Conservation (phyloP, 2,329 filamentous ascomycete genomes). For the Fusarium duplospermum region DNA sequence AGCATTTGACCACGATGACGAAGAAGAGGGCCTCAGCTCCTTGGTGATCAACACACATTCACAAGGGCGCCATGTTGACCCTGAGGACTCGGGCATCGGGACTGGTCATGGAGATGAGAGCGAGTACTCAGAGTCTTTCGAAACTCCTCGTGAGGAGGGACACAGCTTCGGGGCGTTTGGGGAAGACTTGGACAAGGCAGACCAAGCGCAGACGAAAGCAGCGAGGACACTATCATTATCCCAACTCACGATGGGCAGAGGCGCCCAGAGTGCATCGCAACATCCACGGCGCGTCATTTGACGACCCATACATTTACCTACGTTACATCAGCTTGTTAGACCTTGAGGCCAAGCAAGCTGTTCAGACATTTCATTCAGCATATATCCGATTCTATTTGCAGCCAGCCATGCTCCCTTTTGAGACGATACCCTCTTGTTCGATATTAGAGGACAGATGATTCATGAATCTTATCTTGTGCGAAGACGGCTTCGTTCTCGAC, state of each 20-base stretch:
- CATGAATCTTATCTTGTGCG: conserved; percentile 29
- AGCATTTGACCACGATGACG: conserved; percentile 57
- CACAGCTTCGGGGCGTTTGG: conserved; percentile 55
- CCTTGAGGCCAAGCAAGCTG: not conserved
- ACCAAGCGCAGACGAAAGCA: conserved; percentile 61
- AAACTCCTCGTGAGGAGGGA: conserved; percentile 63
- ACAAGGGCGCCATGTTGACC: conserved; percentile 40
- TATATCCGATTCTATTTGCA: not conserved
- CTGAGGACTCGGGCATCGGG: conserved; percentile 53
- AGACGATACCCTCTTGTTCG: conserved; percentile 20
- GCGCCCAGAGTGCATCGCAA: conserved; percentile 35
- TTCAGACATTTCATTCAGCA: not conserved
- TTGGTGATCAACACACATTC: conserved; percentile 23
- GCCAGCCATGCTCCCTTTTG: conserved; percentile 1
- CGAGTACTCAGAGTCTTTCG: conserved; percentile 61
- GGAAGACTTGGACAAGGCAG: conserved; percentile 56
- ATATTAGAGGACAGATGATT: conserved; percentile 30
- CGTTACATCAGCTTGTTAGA: not conserved
- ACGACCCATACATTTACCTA: conserved; percentile 3
- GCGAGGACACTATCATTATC: conserved; percentile 74
- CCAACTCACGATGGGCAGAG: conserved; percentile 63
- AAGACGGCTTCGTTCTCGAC: conserved; percentile 15
- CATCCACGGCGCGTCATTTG: conserved; percentile 42
- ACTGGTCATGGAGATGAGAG: conserved; percentile 55
- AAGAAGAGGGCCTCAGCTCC: conserved; percentile 50